A percentile compares a stretch with the other conserved stretches of the same genome.
phyloP scores from a whole-genome alignment of 371 early-diverging fungal genomes.

The Conidiobolus coronatus region DNA sequence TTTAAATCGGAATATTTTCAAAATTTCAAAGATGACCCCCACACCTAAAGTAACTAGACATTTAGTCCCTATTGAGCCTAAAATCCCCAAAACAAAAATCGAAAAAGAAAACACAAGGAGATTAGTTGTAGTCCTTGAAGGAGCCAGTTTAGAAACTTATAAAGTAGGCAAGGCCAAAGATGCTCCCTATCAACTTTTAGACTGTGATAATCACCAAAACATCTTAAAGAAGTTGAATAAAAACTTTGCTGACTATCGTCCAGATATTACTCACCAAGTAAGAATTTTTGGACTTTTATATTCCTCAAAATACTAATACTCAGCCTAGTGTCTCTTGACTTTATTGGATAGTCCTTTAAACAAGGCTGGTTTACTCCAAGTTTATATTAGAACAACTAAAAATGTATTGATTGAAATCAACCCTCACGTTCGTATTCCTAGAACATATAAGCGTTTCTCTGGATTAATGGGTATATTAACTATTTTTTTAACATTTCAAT shows the following conservation, averaged over 20 bases:
- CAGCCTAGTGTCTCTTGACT: slow-evolving; percentile 66
- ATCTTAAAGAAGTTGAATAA: slow-evolving; percentile 62
- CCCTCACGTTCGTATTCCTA: slow-evolving; percentile 91
- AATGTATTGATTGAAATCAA: slow-evolving; percentile 94
- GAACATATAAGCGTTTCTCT: slow-evolving; percentile 94
- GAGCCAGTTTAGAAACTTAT: slow-evolving; percentile 81
- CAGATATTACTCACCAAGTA: slow-evolving; percentile 94
- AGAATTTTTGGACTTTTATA: neutral
- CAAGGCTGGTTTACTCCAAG: slow-evolving; percentile 87
- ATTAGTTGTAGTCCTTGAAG: slow-evolving; percentile 81
- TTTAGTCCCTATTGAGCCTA: slow-evolving; percentile 50
- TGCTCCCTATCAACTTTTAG: slow-evolving; percentile 74
- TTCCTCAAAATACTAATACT: neutral
- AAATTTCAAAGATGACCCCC: too few species aligned
- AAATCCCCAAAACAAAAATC: slow-evolving; percentile 42
- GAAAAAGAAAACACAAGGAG: slow-evolving; percentile 59
- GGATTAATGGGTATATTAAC: slow-evolving; percentile 61
- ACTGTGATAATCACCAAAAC: slow-evolving; percentile 90
- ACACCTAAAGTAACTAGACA: slow-evolving; percentile 3
- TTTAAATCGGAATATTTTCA: too few species aligned
- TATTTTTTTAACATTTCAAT: neutral
- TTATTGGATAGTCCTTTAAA: slow-evolving; percentile 94
- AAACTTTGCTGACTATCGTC: slow-evolving; percentile 68
- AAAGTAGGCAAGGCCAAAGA: slow-evolving; percentile 79
- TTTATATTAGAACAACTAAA: slow-evolving; percentile 84